Conservation (phyloP, 2,329 filamentous ascomycete species). For the Penicillium thymicola region DNA sequence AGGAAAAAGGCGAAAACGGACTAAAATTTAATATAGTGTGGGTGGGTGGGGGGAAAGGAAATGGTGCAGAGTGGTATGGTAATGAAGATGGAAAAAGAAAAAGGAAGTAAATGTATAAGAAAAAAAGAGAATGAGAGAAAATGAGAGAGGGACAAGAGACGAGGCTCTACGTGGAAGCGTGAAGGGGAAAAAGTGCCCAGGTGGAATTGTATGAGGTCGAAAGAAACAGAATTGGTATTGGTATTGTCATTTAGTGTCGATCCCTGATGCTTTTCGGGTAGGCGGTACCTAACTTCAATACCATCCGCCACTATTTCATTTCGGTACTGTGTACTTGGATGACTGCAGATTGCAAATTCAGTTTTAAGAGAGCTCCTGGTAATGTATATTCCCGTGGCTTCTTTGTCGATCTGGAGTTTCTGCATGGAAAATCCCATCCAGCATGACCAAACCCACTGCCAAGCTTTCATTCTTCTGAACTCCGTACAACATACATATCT, state of each 20-base stretch:
- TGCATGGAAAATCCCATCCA: conserved; percentile 5
- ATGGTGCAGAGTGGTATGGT: conserved; percentile 2
- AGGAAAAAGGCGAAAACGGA: conserved; percentile 31
- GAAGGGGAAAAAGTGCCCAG: conserved; percentile 22
- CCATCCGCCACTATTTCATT: neutral
- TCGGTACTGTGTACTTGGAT: conserved; percentile 2
- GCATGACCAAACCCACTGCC: neutral
- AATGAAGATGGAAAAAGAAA: conserved; percentile 7
- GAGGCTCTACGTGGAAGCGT: conserved; percentile 14
- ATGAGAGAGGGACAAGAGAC: conserved; percentile 8
- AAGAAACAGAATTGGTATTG: conserved; percentile 17
- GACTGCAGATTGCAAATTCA: neutral
- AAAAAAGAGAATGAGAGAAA: conserved; percentile 11
- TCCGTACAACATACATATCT: neutral
- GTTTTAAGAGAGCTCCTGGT: neutral
- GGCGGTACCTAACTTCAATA: conserved; percentile 8
- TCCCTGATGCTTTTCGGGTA: conserved; percentile 4
- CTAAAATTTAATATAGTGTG: conserved; percentile 10
- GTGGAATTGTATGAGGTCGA: conserved; percentile 12
- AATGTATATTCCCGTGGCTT: conserved; percentile 1
- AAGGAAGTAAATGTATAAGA: conserved; percentile 15
- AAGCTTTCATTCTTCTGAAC: neutral
- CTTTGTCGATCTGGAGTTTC: conserved; percentile 5
- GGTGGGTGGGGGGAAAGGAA: conserved; percentile 10
- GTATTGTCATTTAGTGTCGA: conserved; percentile 8